Evolutionary conservation across 202 grass and related monocot genomes (phyloP).

Genomic region (Panicum hallii): DNA sequence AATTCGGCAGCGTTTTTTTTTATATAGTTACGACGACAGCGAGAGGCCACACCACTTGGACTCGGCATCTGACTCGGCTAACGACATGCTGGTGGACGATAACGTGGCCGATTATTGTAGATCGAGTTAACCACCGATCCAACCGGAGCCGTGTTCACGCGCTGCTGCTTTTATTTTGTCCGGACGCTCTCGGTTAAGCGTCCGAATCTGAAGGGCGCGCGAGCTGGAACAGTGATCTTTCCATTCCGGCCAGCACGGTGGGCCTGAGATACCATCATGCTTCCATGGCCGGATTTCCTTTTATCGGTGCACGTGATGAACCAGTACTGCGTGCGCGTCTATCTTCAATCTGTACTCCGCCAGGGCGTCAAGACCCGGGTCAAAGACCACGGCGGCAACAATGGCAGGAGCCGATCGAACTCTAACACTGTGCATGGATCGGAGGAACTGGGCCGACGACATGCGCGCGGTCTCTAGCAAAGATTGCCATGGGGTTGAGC

Average conservation of each 20-base stretch:
- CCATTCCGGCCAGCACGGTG: not conserved
- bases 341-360: not conserved
- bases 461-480: not conserved
- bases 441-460: not conserved
- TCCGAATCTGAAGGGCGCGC: not conserved
- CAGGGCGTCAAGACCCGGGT: constrained; percentile 14
- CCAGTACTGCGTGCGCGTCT: not conserved
- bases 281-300: not conserved
- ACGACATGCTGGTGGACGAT: constrained; percentile 17
- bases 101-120: constrained; percentile 6
- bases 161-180: not conserved
- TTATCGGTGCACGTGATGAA: constrained; percentile 37
- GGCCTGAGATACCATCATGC: not conserved
- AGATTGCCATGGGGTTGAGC: too few species aligned
- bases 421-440: not conserved
- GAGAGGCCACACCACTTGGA: constrained; percentile 1
- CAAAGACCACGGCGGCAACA: not conserved
- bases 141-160: not conserved
- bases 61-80: constrained; percentile 39
- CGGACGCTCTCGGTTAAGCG: not conserved
- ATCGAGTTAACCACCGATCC: not conserved
- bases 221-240: not conserved
- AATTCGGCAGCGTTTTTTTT: constrained; percentile 10
- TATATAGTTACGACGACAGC: constrained; percentile 36
- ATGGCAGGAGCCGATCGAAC: not conserved